Conservation (phyloP, 1,284 basidiomycete genomes). For the Ustilago nuda region DNA sequence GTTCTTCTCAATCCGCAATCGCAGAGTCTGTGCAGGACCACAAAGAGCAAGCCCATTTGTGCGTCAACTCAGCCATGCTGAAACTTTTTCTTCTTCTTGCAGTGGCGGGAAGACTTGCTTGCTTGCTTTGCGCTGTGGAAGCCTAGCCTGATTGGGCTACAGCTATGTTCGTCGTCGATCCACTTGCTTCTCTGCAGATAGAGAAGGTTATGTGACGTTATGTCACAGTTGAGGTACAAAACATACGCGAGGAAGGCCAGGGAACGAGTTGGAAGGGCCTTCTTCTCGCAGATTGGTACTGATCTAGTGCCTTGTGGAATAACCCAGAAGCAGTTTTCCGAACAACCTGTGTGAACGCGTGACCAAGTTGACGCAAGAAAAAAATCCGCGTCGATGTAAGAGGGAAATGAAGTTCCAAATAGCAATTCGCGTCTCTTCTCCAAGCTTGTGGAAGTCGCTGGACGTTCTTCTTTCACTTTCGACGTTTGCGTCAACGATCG, state of each 20-base stretch:
- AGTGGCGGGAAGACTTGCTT: neutral
- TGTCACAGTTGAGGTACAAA: constrained; percentile 18
- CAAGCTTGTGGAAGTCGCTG: constrained; percentile 18
- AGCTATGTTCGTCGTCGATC: constrained; percentile 26
- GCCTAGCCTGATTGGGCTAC: neutral
- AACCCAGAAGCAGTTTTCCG: constrained; percentile 7
- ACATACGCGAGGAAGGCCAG: constrained; percentile 41
- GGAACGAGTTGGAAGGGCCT: constrained; percentile 35
- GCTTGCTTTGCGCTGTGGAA: neutral
- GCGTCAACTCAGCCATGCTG: constrained; percentile 27
- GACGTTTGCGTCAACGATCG: neutral
- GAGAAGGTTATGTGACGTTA: constrained; percentile 26
- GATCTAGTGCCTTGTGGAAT: constrained; percentile 10
- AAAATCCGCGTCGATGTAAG: constrained; percentile 11
- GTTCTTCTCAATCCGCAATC: constrained; percentile 4
- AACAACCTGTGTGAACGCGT: neutral
- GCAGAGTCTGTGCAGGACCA: constrained; percentile 9
- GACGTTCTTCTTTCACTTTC: constrained; percentile 30
- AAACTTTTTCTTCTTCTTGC: neutral
- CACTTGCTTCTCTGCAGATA: constrained; percentile 33
- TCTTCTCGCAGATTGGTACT: constrained; percentile 3
- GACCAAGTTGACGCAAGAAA: neutral
- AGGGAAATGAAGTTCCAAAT: constrained; percentile 26
- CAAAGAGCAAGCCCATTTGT: constrained; percentile 15
- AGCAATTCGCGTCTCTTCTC: constrained; percentile 9